Base-by-base conservation (phyloP, 805 yeast genomes). In the Kazachstania africana region DNA sequence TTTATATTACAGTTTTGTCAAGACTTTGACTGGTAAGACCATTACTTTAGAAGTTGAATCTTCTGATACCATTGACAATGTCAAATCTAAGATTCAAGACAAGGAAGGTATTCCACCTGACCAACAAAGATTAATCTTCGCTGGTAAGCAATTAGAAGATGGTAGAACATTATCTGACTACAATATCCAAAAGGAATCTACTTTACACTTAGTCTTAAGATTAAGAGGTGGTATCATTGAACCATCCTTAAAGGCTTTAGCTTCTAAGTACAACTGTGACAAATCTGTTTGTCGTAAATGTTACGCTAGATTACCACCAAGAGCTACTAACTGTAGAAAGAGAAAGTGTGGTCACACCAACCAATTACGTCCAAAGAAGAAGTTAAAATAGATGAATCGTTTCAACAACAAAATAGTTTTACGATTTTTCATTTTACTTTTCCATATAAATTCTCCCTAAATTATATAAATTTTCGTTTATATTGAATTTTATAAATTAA, bases 281-380 rank as follows among this genome's bases (percentile, higher is more conserved):
- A 87, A 87, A 73, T 66, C 94, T 50, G 84, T 87, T 66, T 87
- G 96, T 78, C 88, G 96, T 71, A 81, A 84, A 67, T 87, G 96
- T 76, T 87, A 87, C 78, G 95, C 96, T 60, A 87, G 96, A 76
- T 84, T 87, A 62, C 96, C 96, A 62, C 94, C 96, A 70, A 88
- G 96, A 80, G 96, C 96, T 57, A 87, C 95, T 70, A 87, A 87
- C 95, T 87, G 96, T 78, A 83, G 96, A 75, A 87, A 87, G 95
- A 84, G 95, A 82, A 87, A 87, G 78, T 87, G 96, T 72, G 96
- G 96, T 62, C 96, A 87, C 88, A 74, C 94, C 65, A 87, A 87
- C 77, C 96, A 87, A 75, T 81, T 87, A 68, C 83, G 96, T 76
- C 95, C 95, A 71, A 87, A 87, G 91, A 85, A 85, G 88, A 85